phyloP scores from a whole-genome alignment of 1,284 basidiomycete genomes.

The Ganoderma leucocontextum region DNA sequence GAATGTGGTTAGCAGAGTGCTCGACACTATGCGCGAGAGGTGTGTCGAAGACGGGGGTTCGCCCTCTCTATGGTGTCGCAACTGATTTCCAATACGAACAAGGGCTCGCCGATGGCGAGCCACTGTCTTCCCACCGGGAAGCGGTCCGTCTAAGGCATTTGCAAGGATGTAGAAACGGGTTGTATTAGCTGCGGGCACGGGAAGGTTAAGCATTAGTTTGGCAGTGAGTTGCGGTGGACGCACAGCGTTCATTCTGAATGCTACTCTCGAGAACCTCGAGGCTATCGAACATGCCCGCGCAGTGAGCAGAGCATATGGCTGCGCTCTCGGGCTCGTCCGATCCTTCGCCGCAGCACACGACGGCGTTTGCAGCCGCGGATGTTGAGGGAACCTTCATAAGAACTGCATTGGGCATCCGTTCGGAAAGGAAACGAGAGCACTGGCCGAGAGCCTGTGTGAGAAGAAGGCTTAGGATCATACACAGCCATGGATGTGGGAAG shows the following conservation, averaged over 20 bases:
- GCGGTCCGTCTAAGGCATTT: conserved; percentile 38
- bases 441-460: conserved; percentile 79
- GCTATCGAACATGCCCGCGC: conserved; percentile 61
- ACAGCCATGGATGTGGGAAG: background rate
- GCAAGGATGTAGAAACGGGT: conserved; percentile 71
- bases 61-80: conserved; percentile 13
- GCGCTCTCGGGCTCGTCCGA: conserved; percentile 57
- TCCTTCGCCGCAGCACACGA: conserved; percentile 46
- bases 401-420: conserved; percentile 59
- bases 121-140: conserved; percentile 31
- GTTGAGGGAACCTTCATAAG: conserved; percentile 70
- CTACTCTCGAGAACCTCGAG: conserved; percentile 64
- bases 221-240: conserved; percentile 33
- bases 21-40: conserved; percentile 36
- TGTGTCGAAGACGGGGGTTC: conserved; percentile 31
- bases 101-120: conserved; percentile 46
- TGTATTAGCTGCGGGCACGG: conserved; percentile 56
- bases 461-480: background rate
- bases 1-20: conserved; percentile 44
- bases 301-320: conserved; percentile 77
- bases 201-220: conserved; percentile 3
- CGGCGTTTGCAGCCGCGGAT: conserved; percentile 66
- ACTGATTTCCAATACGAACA: conserved; percentile 45
- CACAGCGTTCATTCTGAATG: conserved; percentile 71
- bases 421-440: conserved; percentile 65